Percentiles rank a stretch among this genome's conserved stretches.
phyloP scores from a whole-genome alignment of 2,329 filamentous ascomycete species.

The Trichoderma cornu-damae region DNA sequence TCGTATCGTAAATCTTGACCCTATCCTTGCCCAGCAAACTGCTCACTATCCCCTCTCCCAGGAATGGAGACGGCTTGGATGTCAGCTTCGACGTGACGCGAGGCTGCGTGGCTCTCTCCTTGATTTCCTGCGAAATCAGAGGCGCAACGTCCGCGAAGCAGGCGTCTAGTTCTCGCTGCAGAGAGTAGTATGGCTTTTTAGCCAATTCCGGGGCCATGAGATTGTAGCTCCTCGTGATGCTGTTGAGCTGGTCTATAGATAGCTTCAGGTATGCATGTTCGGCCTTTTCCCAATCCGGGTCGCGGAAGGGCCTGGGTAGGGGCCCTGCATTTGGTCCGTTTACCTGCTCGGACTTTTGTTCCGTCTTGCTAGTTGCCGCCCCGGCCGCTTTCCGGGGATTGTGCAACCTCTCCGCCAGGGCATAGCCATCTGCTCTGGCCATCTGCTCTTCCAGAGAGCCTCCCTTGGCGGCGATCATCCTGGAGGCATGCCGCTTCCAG shows the following conservation, averaged over 20 bases:
- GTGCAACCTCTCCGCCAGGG: slow-evolving; percentile 62
- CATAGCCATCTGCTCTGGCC: slow-evolving; percentile 64
- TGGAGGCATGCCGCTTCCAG: slow-evolving; percentile 78
- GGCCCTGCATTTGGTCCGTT: slow-evolving; percentile 28
- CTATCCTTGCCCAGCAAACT: slow-evolving; percentile 49
- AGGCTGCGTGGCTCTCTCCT: slow-evolving; percentile 55
- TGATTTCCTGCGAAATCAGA: slow-evolving; percentile 65
- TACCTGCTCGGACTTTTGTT: neutral
- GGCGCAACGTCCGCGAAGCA: slow-evolving; percentile 88
- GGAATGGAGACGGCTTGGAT: slow-evolving; percentile 27
- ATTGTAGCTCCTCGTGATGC: slow-evolving; percentile 81
- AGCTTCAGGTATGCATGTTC: slow-evolving; percentile 73
- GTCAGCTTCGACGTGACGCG: slow-evolving; percentile 30
- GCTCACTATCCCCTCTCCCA: slow-evolving; percentile 50
- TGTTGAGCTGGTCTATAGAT: slow-evolving; percentile 72
- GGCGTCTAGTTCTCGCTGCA: slow-evolving; percentile 72
- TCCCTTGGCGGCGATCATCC: slow-evolving; percentile 71
- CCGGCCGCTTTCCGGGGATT: slow-evolving; percentile 49
- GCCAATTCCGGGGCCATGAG: slow-evolving; percentile 88
- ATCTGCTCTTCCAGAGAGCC: slow-evolving; percentile 72
- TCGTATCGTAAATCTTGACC: slow-evolving; percentile 61
- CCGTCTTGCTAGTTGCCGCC: neutral
- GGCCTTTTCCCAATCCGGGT: slow-evolving; percentile 66
- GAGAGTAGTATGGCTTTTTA: slow-evolving; percentile 84
- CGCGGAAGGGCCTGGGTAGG: slow-evolving; percentile 60